Evolutionary conservation across 2,329 filamentous ascomycete species (phyloP).

Genomic region (Sarocladiaceae sp.): DNA sequence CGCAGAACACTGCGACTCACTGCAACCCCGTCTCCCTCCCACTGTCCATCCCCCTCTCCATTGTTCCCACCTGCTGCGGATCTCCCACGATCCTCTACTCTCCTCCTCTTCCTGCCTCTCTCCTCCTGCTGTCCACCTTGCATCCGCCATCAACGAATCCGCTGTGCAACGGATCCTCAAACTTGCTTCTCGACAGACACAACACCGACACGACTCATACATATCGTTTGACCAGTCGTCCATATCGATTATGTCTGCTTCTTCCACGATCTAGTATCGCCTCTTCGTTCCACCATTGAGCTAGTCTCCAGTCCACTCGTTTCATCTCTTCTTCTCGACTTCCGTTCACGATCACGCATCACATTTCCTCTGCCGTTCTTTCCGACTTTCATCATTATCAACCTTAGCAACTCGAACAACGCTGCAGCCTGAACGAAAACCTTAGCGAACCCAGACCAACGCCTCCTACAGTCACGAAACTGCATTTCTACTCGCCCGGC

Average conservation of each 20-base stretch:
- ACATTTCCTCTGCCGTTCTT: slow-evolving; percentile 11
- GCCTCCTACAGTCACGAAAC: neutral
- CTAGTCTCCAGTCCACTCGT: slow-evolving; percentile 44
- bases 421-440: neutral
- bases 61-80: slow-evolving; percentile 8
- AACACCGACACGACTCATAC: slow-evolving; percentile 12
- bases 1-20: too few species aligned
- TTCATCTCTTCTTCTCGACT: slow-evolving; percentile 20
- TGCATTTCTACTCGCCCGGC: neutral
- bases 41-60: neutral
- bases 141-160: slow-evolving; percentile 5
- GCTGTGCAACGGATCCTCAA: slow-evolving; percentile 2
- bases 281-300: slow-evolving; percentile 27
- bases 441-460: neutral
- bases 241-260: slow-evolving; percentile 29
- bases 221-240: slow-evolving; percentile 15
- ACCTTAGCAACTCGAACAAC: neutral
- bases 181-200: slow-evolving; percentile 11
- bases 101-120: slow-evolving; percentile 9
- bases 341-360: slow-evolving; percentile 6
- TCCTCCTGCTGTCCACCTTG: slow-evolving; percentile 10
- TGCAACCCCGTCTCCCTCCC: neutral
- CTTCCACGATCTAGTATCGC: slow-evolving; percentile 22
- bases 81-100: slow-evolving; percentile 7
- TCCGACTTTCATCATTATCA: slow-evolving; percentile 13